Evolutionary conservation across 2,329 filamentous ascomycete genomes (phyloP).

Genomic region (Pyrenochaeta sp.): DNA sequence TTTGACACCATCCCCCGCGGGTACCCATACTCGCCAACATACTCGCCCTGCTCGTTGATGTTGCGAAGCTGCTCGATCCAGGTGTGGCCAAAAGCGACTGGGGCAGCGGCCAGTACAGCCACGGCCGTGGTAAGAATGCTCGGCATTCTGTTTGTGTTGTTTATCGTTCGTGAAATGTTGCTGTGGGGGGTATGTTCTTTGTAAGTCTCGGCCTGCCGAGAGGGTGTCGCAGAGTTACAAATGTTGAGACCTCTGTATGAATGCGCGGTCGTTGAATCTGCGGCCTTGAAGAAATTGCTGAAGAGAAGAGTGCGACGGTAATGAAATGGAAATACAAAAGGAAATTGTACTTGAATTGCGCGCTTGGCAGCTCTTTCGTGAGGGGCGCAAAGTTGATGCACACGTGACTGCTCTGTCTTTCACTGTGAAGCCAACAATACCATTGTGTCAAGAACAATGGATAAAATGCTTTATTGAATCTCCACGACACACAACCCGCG

Average conservation of each 20-base stretch:
- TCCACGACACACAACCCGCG: slow-evolving; percentile 21
- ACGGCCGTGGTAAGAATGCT: slow-evolving; percentile 19
- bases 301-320: slow-evolving; percentile 3
- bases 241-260: not conserved
- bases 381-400: slow-evolving; percentile 13
- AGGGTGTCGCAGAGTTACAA: not conserved
- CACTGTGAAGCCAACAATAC: slow-evolving; percentile 35
- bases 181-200: slow-evolving; percentile 7
- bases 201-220: slow-evolving; percentile 14
- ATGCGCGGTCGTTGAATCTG: slow-evolving; percentile 4
- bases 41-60: slow-evolving; percentile 77
- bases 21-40: slow-evolving; percentile 75
- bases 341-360: slow-evolving; percentile 15
- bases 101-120: slow-evolving; percentile 29
- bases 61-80: slow-evolving; percentile 83
- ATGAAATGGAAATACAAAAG: slow-evolving; percentile 9
- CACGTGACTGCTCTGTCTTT: slow-evolving; percentile 29
- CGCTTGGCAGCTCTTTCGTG: slow-evolving; percentile 20
- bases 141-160: slow-evolving; percentile 25
- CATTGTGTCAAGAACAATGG: slow-evolving; percentile 39
- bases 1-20: slow-evolving; percentile 75
- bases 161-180: slow-evolving; percentile 5
- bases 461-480: slow-evolving; percentile 23
- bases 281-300: not conserved
- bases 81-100: slow-evolving; percentile 63